These are phyloP conservation scores for Tanacetum coccineum DNA, from an alignment of 129 eudicot genomes.

Conservation along the genomic window DNA sequence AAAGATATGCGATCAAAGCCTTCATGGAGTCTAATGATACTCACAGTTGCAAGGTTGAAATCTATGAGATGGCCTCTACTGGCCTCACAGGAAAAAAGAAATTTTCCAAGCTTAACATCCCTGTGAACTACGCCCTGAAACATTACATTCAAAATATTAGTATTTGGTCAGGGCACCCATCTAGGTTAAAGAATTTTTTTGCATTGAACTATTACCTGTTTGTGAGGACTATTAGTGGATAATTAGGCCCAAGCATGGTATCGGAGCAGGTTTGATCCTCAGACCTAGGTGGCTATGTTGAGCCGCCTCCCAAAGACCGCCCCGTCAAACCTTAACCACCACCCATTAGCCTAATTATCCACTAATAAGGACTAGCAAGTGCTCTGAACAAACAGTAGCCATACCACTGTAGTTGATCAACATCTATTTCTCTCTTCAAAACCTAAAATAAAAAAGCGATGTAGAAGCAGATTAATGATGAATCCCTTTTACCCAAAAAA, in stretches of 20 bases:
- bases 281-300: no score
- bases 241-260: no score
- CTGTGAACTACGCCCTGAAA: conserved; percentile 96
- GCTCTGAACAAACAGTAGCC: conserved; percentile 92
- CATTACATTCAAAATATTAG: conserved; percentile 8
- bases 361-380: no score
- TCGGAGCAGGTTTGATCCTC: no score
- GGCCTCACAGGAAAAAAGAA: conserved; percentile 65
- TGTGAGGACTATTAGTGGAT: no score
- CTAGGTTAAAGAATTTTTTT: background rate
- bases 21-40: no score
- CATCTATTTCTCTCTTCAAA: conserved; percentile 69
- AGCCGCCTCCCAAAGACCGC: no score
- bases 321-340: no score
- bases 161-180: background rate
- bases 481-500: no score
- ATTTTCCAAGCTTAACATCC: conserved; percentile 98
- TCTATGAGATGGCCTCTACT: conserved; percentile 83
- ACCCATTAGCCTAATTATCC: no score
- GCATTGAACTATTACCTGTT: conserved; percentile 54
- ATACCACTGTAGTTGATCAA: conserved; percentile 73
- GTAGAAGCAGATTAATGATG: no score
- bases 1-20: background rate
- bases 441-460: conserved; percentile 37
- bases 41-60: conserved; percentile 93